phyloP scores from a whole-genome alignment of 176 grass and related monocot genomes.

The Olyra latifolia region DNA sequence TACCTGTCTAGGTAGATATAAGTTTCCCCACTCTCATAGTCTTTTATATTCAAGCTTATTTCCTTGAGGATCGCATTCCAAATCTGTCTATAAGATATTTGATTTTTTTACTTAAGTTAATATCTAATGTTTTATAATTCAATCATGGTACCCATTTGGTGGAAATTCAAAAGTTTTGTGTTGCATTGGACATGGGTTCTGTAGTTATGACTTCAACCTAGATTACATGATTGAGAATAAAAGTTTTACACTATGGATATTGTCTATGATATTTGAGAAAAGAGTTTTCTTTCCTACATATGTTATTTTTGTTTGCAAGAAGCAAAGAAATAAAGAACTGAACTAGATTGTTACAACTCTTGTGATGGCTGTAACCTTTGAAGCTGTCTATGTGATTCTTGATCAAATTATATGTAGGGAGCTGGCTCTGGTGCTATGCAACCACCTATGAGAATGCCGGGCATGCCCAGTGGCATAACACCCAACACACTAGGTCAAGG shows the following conservation, averaged over 20 bases:
- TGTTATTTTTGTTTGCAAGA: neutral
- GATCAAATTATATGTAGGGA: constrained; percentile 43
- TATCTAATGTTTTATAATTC: neutral
- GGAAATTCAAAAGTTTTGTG: neutral
- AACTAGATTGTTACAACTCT: constrained; percentile 2
- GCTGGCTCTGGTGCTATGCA: constrained; percentile 40
- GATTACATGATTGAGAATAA: constrained; percentile 13
- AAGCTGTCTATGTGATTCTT: neutral
- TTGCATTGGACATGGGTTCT: neutral
- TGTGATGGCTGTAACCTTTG: constrained; percentile 15
- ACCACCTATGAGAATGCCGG: constrained; percentile 42
- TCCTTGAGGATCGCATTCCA: no score
- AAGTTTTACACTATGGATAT: neutral
- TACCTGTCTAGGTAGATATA: neutral
- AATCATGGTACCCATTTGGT: neutral
- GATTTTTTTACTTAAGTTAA: neutral
- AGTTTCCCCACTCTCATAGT: no score
- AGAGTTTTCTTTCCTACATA: neutral
- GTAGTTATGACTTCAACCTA: neutral
- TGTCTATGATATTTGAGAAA: neutral
- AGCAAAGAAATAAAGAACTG: neutral
- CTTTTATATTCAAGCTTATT: no score
- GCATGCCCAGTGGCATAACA: constrained; percentile 42
- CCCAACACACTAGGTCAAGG: constrained; percentile 47
- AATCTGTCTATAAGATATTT: neutral